These are phyloP conservation scores for Apiotrichum mycotoxinovorans DNA, from an alignment of 1,284 basidiomycete species.

Conservation along the genomic window DNA sequence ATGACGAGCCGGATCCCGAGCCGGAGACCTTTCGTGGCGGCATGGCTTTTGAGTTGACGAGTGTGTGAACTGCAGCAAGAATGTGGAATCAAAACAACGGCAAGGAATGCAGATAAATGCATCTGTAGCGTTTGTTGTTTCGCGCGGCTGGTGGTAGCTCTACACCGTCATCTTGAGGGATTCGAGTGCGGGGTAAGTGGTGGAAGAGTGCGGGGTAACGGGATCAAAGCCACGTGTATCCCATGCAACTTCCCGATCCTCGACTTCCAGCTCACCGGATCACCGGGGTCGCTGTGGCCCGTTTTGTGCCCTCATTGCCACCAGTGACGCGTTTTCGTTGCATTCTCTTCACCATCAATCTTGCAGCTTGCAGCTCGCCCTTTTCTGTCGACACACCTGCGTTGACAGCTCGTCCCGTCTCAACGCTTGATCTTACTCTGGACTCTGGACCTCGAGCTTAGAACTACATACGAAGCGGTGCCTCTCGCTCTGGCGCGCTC, in stretches of 20 bases:
- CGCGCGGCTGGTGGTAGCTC: neutral
- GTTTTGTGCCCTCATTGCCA: too few relatives aligned
- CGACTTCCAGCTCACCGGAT: too few relatives aligned
- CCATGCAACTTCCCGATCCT: neutral
- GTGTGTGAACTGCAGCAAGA: neutral
- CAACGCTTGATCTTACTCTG: too few relatives aligned
- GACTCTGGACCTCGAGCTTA: too few relatives aligned
- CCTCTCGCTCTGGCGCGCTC: too few relatives aligned
- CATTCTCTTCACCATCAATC: too few relatives aligned
- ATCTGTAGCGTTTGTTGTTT: neutral
- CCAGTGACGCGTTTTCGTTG: neutral
- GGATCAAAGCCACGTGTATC: constrained; percentile 1
- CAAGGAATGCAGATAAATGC: neutral
- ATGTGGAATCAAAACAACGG: too few relatives aligned
- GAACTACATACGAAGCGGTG: neutral
- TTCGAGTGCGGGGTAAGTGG: neutral
- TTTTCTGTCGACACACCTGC: too few relatives aligned
- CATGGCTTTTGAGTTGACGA: neutral
- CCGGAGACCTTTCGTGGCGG: constrained; percentile 1
- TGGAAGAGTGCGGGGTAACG: constrained; percentile 9
- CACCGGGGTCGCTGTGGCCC: too few relatives aligned
- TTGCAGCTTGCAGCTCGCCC: neutral
- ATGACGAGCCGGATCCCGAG: too few relatives aligned
- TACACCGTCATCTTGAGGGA: neutral
- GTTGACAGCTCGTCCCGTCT: too few relatives aligned